These are phyloP conservation scores for Chaetomium sp. DNA, from an alignment of 2,329 filamentous ascomycete genomes.

Conservation along the genomic window DNA sequence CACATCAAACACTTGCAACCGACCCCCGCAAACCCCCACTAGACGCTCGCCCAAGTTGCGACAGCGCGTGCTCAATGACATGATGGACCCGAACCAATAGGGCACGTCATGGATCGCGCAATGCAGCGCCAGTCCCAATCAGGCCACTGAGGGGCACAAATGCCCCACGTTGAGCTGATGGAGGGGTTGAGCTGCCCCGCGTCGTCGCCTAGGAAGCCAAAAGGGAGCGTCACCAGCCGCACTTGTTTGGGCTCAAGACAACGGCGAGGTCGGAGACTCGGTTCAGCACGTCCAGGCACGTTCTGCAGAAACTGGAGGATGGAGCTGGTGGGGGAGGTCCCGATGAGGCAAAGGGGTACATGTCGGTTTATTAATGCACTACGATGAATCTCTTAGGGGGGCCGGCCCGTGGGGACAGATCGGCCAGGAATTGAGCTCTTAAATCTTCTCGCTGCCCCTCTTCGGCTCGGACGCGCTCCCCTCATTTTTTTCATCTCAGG, in stretches of 20 bases:
- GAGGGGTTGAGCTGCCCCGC: constrained; percentile 24
- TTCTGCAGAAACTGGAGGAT: background rate
- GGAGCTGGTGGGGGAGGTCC: background rate
- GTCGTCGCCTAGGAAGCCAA: constrained; percentile 4
- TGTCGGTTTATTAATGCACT: background rate
- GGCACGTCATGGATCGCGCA: constrained; percentile 23
- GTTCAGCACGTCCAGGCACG: background rate
- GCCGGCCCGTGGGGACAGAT: background rate
- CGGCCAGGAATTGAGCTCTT: background rate
- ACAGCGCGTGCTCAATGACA: constrained; percentile 23
- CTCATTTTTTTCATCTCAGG: background rate
- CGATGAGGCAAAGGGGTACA: background rate
- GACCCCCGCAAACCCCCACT: constrained; percentile 2
- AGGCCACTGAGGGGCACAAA: constrained; percentile 21
- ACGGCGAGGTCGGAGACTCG: background rate
- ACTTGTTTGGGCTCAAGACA: constrained; percentile 10
- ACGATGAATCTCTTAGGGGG: background rate
- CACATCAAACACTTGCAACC: background rate
- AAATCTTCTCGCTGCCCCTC: background rate
- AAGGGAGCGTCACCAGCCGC: constrained; percentile 1
- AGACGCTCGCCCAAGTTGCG: constrained; percentile 14
- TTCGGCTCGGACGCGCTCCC: background rate
- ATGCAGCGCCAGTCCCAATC: constrained; percentile 23
- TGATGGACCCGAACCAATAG: constrained; percentile 24
- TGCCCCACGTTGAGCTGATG: constrained; percentile 22